Conservation (phyloP, 768 basidiomycete genomes). For the Termitomyces sp. region DNA sequence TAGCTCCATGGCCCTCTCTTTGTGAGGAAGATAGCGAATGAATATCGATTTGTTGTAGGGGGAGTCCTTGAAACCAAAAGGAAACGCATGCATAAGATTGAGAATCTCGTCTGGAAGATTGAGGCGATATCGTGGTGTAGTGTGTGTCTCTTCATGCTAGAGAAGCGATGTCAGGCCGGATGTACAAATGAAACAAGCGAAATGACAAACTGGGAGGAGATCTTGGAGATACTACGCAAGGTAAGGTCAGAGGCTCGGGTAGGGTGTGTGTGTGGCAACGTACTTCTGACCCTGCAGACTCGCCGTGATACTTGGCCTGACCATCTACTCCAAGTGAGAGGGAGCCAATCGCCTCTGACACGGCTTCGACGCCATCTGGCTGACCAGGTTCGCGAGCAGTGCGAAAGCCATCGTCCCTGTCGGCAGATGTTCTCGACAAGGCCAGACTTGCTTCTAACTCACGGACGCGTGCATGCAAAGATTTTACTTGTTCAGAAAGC, state of each 20-base stretch:
- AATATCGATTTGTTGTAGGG: conserved; percentile 32
- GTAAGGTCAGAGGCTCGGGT: neutral
- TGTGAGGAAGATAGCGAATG: conserved; percentile 32
- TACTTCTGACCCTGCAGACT: conserved; percentile 45
- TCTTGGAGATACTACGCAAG: conserved; percentile 31
- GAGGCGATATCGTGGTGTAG: conserved; percentile 16
- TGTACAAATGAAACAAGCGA: neutral
- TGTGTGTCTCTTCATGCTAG: conserved; percentile 14
- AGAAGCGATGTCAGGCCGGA: neutral
- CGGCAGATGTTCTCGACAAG: conserved; percentile 8
- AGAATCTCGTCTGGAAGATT: conserved; percentile 38
- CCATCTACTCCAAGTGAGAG: conserved; percentile 44
- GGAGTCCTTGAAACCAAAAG: conserved; percentile 38
- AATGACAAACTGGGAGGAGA: conserved; percentile 25
- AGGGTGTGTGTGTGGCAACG: neutral
- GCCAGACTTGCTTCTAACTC: conserved; percentile 41
- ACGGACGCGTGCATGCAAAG: conserved; percentile 32
- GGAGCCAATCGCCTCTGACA: conserved; percentile 39
- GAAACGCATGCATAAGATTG: conserved; percentile 41
- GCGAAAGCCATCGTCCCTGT: neutral
- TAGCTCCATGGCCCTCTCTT: conserved; percentile 31
- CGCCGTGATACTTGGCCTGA: conserved; percentile 44
- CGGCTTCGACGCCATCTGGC: conserved; percentile 18
- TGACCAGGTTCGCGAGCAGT: conserved; percentile 14
- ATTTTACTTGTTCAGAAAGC: conserved; percentile 41